Conservation (phyloP, 257 asterid species). For the Solanum chiquidenum region DNA sequence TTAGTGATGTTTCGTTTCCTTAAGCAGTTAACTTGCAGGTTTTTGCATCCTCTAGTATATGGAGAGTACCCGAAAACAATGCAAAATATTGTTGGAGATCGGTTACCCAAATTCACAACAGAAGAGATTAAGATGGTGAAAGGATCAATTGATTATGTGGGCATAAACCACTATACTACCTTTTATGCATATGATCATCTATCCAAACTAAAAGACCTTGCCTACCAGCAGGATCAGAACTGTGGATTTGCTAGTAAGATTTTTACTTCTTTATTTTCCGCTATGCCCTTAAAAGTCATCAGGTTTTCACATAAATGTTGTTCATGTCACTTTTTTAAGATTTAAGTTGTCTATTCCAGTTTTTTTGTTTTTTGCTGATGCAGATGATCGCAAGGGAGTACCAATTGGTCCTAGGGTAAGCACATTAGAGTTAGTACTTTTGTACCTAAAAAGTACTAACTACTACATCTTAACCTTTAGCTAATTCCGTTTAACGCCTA, state of each 20-base stretch:
- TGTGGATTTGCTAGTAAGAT: constrained; percentile 60
- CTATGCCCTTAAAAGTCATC: not conserved
- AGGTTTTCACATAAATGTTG: not conserved
- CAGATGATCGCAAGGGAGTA: constrained; percentile 63
- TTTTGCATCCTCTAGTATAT: constrained; percentile 51
- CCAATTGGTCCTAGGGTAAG: constrained; percentile 86
- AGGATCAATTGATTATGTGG: constrained; percentile 63
- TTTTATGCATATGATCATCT: constrained; percentile 54
- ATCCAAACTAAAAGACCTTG: constrained; percentile 23
- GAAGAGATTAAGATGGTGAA: constrained; percentile 41
- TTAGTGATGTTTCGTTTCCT: constrained; percentile 30
- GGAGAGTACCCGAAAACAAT: constrained; percentile 84
- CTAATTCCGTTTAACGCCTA: not conserved
- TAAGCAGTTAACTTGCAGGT: constrained; percentile 20
- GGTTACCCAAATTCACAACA: constrained; percentile 43
- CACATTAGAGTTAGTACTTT: not conserved
- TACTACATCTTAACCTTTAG: not conserved
- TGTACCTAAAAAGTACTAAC: not conserved
- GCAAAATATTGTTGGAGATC: constrained; percentile 32
- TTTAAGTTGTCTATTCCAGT: not conserved
- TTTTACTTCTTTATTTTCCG: not conserved
- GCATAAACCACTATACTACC: constrained; percentile 65
- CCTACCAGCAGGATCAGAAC: constrained; percentile 77
- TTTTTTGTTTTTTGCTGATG: not conserved
- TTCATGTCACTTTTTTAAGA: not conserved